Evolutionary conservation across 208 protist genomes (phyloP), one percentile per base, ranked within the genome.

Genomic region (Leishmania major): DNA sequence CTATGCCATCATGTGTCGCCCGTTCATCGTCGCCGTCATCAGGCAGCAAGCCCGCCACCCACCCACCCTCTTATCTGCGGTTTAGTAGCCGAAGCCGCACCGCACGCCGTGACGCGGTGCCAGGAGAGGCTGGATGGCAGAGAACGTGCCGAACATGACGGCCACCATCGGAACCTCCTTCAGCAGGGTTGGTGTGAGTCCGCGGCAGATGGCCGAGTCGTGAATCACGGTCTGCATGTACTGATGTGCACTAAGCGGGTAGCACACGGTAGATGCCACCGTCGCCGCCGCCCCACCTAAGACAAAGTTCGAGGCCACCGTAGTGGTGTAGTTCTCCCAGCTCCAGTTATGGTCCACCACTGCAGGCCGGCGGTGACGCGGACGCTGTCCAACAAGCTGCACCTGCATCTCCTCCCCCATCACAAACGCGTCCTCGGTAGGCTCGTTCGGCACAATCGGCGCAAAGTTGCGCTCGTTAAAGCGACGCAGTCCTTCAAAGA

Each of bases 111-210:
- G 95, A 72, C 91, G 93, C 2, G 88, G 92, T 13, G 91, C 89
- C 40, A 98, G 80, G 67, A 98, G 82, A 31, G 90, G 92, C 83
- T 98, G 93, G 3, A 97, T 47, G 25, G 91, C 81, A 2, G 95
- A 95, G 79, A 98, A 98, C 40, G 89, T 88, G 75, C 89, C 91
- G 78, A 98, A 95, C 35, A 84, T 88, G 81, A 96, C 87, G 35
- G 95, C 93, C 88, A 98, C 90, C 93, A 96, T 96, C 62, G 95
- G 95, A 51, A 98, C 92, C 81, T 98, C 93, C 90, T 98, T 98
- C 72, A 84, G 43, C 72, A 98, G 59, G 47, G 92, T 96, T 22
- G 92, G 87, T 37, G 89, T 25, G 10, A 98, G 86, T 1, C 95
- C 95, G 22, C 95, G 92, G 83, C 95, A 98, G 49, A 98, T 86